Conservation (phyloP, 2,329 filamentous ascomycete species). For the Penicillium sp. region DNA sequence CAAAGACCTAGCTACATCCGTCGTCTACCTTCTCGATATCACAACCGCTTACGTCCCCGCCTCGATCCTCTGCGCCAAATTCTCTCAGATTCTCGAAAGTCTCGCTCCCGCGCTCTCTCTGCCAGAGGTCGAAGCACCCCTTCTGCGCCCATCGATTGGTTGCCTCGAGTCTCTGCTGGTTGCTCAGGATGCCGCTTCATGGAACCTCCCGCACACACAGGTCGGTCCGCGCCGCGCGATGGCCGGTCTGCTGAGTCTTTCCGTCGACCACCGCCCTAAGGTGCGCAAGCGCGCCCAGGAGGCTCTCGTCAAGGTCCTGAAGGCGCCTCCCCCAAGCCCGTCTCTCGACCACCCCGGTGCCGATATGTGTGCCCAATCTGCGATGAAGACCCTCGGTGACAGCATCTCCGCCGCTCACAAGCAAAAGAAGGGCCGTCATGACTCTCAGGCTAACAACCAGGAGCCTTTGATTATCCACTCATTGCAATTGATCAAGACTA, state of each 20-base stretch:
- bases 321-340: slow-evolving; percentile 84
- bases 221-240: slow-evolving; percentile 85
- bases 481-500: slow-evolving; percentile 85
- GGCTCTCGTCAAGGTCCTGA: slow-evolving; percentile 78
- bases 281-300: slow-evolving; percentile 92
- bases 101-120: slow-evolving; percentile 82
- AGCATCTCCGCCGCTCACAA: slow-evolving; percentile 66
- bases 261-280: slow-evolving; percentile 87
- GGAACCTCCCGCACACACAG: slow-evolving; percentile 81
- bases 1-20: slow-evolving; percentile 79
- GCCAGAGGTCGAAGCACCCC: slow-evolving; percentile 79
- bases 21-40: slow-evolving; percentile 93
- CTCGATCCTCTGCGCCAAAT: slow-evolving; percentile 88
- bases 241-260: slow-evolving; percentile 79
- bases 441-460: slow-evolving; percentile 55
- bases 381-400: slow-evolving; percentile 76
- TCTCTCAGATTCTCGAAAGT: slow-evolving; percentile 85
- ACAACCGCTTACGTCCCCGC: slow-evolving; percentile 83
- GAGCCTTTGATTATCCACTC: slow-evolving; percentile 89
- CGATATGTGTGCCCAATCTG: slow-evolving; percentile 93
- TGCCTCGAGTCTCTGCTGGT: slow-evolving; percentile 89
- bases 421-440: slow-evolving; percentile 61
- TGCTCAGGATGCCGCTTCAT: slow-evolving; percentile 83
- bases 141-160: slow-evolving; percentile 85
- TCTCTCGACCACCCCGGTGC: slow-evolving; percentile 92